Base-by-base conservation (phyloP, 2,329 filamentous ascomycete genomes). In the Paraphaeosphaeria minitans region DNA sequence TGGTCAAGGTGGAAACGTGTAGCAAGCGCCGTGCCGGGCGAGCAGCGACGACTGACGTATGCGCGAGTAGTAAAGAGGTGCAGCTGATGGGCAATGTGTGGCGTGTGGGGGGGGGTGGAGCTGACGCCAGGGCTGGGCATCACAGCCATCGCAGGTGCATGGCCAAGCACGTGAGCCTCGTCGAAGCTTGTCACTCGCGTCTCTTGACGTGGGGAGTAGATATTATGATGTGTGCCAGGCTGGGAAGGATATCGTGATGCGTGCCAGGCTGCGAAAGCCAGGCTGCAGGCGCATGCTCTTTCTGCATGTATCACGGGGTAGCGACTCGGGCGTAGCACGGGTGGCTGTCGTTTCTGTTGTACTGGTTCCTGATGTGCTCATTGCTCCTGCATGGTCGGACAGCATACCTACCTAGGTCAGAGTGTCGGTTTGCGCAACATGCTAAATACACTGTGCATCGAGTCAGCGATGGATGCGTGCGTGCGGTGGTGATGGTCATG, bases 1-100 rank as follows among this genome's bases (percentile, higher is more conserved):
- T 58, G 57, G 59, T 58, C 57, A 51, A 48, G 52, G 56, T 60
- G 52, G 47, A 59, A 57, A 41, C 59, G 56, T 59, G 56, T 60
- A 60, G 58, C 61, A 57, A 57, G 41, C 50, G 42, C 50, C 35
- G 50, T 22, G 24, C 10, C 6, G 14, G n/a, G 21, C 22, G 19
- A 16, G 37, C 51, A 35, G 51, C 31, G 29, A 45, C 51, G 41
- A 53, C 51, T 45, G 51, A 35, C 46, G 49, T 21, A 46, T n/a
- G 29, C 29, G 29, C 29, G 29, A 31, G 29, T 31, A 10, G 4
- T 19, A 29, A 29, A 49, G 27, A 29, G 29, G 39, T 39, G 37
- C 53, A 55, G 43, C 43, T 55, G 41, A 48, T 46, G 5, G 52
- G 19, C 39, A 14, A 37, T 13, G 29, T 37, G 56, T 51, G 51